Evolutionary conservation across 164 flowering plant genomes (phyloP).

Genomic region (Aristolochia californica): DNA sequence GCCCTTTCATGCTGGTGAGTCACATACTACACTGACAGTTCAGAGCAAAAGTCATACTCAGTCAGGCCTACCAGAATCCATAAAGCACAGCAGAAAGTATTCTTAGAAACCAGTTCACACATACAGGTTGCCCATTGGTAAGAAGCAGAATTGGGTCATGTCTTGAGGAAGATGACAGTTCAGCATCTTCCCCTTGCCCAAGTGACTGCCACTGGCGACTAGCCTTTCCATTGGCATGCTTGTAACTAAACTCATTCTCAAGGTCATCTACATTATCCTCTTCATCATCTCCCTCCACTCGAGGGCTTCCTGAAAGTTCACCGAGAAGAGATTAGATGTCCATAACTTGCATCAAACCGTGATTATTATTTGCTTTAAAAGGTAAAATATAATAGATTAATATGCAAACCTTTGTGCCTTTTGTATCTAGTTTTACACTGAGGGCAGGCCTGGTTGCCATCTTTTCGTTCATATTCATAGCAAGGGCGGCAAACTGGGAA

Average conservation of each 20-base stretch:
- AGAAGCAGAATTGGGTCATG: conserved; percentile 88
- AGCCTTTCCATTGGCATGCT: conserved; percentile 39
- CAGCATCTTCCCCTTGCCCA: conserved; percentile 51
- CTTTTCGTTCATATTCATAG: conserved; percentile 94
- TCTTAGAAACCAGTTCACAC: conserved; percentile 5
- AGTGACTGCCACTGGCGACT: conserved; percentile 39
- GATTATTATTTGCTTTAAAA: neutral
- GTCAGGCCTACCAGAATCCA: too few relatives aligned
- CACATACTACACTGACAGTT: too few relatives aligned
- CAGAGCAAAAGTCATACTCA: too few relatives aligned
- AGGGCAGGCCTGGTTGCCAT: conserved; percentile 88
- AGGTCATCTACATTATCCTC: conserved; percentile 92
- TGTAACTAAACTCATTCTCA: conserved; percentile 77
- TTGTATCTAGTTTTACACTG: conserved; percentile 96
- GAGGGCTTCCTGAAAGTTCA: conserved; percentile 69
- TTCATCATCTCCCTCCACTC: conserved; percentile 97
- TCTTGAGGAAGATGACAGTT: conserved; percentile 74
- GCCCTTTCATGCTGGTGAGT: too few relatives aligned
- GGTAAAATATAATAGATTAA: conserved; percentile 15
- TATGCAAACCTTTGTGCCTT: conserved; percentile 70
- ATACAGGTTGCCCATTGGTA: conserved; percentile 72
- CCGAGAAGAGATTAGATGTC: neutral
- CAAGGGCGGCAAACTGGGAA: conserved; percentile 96
- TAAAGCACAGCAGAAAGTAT: too few relatives aligned
- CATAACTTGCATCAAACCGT: neutral